Evolutionary conservation across 192 early-diverging fungal species (phyloP).

Genomic region (Entomortierella parvispora): DNA sequence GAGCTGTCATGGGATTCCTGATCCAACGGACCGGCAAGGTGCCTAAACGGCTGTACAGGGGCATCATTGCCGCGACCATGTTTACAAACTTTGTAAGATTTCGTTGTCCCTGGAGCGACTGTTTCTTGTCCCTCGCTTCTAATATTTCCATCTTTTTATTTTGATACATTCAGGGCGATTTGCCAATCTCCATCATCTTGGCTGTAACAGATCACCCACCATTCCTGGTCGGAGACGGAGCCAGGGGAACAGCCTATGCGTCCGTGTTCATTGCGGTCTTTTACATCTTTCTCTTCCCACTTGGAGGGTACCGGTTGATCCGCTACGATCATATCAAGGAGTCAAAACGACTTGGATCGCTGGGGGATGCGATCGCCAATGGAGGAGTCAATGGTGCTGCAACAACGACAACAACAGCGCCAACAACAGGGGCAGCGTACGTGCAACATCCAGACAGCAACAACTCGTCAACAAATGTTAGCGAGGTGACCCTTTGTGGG

Average conservation of each 20-base stretch:
- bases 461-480: constrained; percentile 5
- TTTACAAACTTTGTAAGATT: constrained; percentile 45
- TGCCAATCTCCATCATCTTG: constrained; percentile 48
- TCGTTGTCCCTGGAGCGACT: too few relatives aligned
- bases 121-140: background rate
- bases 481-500: constrained; percentile 5
- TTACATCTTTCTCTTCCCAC: constrained; percentile 38
- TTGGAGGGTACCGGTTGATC: constrained; percentile 44
- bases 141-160: background rate
- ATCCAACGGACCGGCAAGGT: constrained; percentile 33
- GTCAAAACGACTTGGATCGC: constrained; percentile 18
- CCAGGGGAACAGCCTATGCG: constrained; percentile 42
- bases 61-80: constrained; percentile 45
- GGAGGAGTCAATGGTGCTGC: too few relatives aligned
- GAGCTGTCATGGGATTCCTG: constrained; percentile 13
- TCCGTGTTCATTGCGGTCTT: constrained; percentile 42
- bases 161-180: constrained; percentile 22
- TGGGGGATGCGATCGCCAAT: too few relatives aligned
- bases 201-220: constrained; percentile 46
- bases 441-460: too few relatives aligned
- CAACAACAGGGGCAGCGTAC: too few relatives aligned
- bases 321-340: constrained; percentile 46
- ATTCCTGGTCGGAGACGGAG: constrained; percentile 40
- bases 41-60: constrained; percentile 36
- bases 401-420: too few relatives aligned